These are phyloP conservation scores for Kodamaea sp. DNA, from an alignment of 1,139 yeast species.

Conservation along the genomic window DNA sequence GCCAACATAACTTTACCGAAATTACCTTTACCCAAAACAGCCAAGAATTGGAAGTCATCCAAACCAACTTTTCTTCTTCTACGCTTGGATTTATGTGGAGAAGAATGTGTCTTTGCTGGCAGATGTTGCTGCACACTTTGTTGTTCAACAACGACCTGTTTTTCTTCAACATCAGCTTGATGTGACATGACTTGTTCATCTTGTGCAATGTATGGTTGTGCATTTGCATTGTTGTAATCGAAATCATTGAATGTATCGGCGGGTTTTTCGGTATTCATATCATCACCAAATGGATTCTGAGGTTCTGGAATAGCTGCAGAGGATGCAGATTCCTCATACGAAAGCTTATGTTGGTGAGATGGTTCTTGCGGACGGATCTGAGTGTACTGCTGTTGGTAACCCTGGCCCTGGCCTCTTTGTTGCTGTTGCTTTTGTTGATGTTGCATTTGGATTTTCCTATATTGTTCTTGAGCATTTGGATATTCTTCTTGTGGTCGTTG, in stretches of 20 bases:
- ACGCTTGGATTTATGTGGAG: constrained; percentile 30
- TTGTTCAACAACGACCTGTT: constrained; percentile 1
- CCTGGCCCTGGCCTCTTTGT: background rate
- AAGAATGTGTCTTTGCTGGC: constrained; percentile 2
- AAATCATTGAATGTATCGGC: constrained; percentile 24
- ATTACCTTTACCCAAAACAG: constrained; percentile 95
- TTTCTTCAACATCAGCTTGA: background rate
- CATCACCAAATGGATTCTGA: constrained; percentile 17
- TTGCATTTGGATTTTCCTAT: constrained; percentile 10
- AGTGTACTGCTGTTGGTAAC: constrained; percentile 9
- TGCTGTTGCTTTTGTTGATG: constrained; percentile 13
- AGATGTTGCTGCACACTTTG: constrained; percentile 2
- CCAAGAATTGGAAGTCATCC: constrained; percentile 89
- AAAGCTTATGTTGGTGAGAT: constrained; percentile 7
- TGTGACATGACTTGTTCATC: background rate
- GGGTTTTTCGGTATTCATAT: background rate
- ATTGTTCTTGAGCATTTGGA: constrained; percentile 10
- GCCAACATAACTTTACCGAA: constrained; percentile 98
- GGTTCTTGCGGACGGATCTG: background rate
- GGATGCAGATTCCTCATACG: constrained; percentile 7
- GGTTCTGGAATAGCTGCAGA: constrained; percentile 1
- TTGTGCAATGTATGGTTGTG: constrained; percentile 14
- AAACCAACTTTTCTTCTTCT: constrained; percentile 75
- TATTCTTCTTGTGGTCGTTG: constrained; percentile 11
- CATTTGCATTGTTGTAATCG: constrained; percentile 28